A percentile compares a stretch with the other conserved stretches of the same genome.
phyloP scores from a whole-genome alignment of 208 protist species.

The Wallacemonas sp. region DNA sequence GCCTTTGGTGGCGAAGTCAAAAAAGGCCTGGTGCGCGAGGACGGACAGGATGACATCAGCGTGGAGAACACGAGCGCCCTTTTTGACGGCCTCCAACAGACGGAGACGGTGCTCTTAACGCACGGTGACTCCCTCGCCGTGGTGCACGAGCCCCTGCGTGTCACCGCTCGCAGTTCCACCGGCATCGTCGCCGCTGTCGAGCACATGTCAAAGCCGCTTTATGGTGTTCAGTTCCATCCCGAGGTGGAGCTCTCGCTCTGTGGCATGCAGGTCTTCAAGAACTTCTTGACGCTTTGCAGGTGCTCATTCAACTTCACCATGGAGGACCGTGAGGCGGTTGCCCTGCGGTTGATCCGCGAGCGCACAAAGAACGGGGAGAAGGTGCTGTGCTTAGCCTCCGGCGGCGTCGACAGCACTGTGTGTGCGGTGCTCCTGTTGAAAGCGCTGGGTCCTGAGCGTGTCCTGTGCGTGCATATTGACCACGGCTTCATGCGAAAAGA shows the following conservation, averaged over 20 bases:
- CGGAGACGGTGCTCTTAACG: conserved; percentile 91
- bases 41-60: conserved; percentile 92
- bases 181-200: conserved; percentile 83
- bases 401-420: conserved; percentile 98
- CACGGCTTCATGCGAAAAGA: conserved; percentile 97
- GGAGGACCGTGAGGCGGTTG: conserved; percentile 86
- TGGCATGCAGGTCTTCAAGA: conserved; percentile 92
- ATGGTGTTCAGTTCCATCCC: conserved; percentile 98
- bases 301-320: conserved; percentile 83
- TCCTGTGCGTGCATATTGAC: conserved; percentile 97
- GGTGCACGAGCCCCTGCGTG: conserved; percentile 35
- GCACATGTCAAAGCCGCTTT: conserved; percentile 63
- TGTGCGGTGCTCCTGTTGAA: conserved; percentile 94
- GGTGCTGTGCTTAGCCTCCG: conserved; percentile 96
- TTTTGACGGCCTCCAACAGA: conserved; percentile 55
- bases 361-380: conserved; percentile 83
- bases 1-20: conserved; percentile 89
- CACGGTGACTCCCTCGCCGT: conserved; percentile 91
- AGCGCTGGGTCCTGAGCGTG: conserved; percentile 92
- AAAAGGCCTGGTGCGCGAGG: conserved; percentile 86
- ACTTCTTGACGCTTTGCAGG: conserved; percentile 92
- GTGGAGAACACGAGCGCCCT: conserved; percentile 57
- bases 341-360: conserved; percentile 88
- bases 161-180: conserved; percentile 66
- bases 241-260: conserved; percentile 96